Percentiles rank a stretch among this genome's conserved stretches.
phyloP scores from a whole-genome alignment of 2,329 filamentous ascomycete genomes.

The Colletotrichum liaoningense region DNA sequence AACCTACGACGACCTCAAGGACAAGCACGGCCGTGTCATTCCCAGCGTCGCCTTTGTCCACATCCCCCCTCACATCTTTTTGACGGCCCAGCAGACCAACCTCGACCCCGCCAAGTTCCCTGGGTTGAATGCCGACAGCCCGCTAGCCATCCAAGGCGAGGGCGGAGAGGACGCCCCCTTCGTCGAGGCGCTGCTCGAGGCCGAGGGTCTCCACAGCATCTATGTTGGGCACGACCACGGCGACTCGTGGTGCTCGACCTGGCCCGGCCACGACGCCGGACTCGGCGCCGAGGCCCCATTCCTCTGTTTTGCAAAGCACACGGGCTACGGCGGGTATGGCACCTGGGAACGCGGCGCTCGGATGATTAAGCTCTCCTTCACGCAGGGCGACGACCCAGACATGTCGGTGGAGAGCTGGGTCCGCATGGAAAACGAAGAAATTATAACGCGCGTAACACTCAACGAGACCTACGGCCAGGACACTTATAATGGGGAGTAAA shows the following conservation, averaged over 20 bases:
- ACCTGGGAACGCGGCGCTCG: conserved; percentile 71
- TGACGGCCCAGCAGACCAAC: conserved; percentile 33
- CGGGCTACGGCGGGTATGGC: conserved; percentile 78
- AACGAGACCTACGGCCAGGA: conserved; percentile 71
- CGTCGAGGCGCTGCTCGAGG: conserved; percentile 61
- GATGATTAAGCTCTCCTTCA: conserved; percentile 36
- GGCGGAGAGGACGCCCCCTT: conserved; percentile 58
- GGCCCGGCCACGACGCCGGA: conserved; percentile 37
- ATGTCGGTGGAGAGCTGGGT: conserved; percentile 69
- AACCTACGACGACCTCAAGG: conserved; percentile 41
- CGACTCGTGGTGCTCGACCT: conserved; percentile 55
- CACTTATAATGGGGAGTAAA: conserved; percentile 50
- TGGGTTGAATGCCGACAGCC: conserved; percentile 41
- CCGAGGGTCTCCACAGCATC: conserved; percentile 58
- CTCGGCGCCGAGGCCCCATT: conserved; percentile 48
- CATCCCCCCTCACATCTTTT: conserved; percentile 36
- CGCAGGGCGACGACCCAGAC: conserved; percentile 48
- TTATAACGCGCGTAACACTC: conserved; percentile 63
- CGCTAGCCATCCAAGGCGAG: conserved; percentile 45
- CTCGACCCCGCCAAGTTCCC: conserved; percentile 49
- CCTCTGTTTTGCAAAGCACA: conserved; percentile 72
- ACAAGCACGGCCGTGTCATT: conserved; percentile 35
- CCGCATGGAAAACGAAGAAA: conserved; percentile 65
- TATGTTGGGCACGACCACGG: conserved; percentile 70
- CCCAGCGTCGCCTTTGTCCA: conserved; percentile 38